Percentiles rank a stretch among this genome's conserved stretches.
Conservation (phyloP, 192 early-diverging fungal genomes). For the Thamnidium elegans region DNA sequence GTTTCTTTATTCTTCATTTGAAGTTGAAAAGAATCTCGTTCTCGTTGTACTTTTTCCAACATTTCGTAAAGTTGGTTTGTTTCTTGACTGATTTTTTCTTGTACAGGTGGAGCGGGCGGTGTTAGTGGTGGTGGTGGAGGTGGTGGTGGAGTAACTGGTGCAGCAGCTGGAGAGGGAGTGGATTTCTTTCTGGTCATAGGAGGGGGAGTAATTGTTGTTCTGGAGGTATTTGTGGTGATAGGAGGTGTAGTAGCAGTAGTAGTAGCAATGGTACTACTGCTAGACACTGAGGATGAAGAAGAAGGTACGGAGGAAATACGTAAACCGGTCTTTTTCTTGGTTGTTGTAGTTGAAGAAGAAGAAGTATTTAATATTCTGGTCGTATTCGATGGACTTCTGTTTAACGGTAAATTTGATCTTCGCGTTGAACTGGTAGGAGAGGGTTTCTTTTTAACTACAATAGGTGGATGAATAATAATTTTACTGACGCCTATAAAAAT, state of each 20-base stretch:
- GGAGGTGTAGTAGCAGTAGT: neutral
- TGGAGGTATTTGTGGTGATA: neutral
- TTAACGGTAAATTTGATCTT: constrained; percentile 3
- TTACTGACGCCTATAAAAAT: constrained; percentile 28
- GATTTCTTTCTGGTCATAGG: neutral
- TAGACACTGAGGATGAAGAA: neutral
- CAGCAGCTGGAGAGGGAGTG: neutral
- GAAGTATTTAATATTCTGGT: neutral
- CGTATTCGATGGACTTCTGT: neutral
- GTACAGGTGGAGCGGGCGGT: neutral
- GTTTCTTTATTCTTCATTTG: constrained; percentile 25
- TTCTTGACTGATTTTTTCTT: constrained; percentile 2
- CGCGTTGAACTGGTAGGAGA: neutral
- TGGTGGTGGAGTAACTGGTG: constrained; percentile 1
- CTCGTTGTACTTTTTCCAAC: constrained; percentile 19
- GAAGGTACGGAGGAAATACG: neutral
- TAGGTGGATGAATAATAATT: constrained; percentile 1
- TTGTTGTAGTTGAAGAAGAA: neutral
- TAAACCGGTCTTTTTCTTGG: neutral
- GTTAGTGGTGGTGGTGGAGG: neutral
- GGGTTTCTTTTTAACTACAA: neutral
- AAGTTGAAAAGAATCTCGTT: neutral
- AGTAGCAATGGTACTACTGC: neutral
- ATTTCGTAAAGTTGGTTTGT: constrained; percentile 11
- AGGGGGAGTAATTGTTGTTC: neutral